These are phyloP conservation scores for Aspergillus nidulans DNA, from an alignment of 495 filamentous ascomycete genomes.

Conservation along the genomic window DNA sequence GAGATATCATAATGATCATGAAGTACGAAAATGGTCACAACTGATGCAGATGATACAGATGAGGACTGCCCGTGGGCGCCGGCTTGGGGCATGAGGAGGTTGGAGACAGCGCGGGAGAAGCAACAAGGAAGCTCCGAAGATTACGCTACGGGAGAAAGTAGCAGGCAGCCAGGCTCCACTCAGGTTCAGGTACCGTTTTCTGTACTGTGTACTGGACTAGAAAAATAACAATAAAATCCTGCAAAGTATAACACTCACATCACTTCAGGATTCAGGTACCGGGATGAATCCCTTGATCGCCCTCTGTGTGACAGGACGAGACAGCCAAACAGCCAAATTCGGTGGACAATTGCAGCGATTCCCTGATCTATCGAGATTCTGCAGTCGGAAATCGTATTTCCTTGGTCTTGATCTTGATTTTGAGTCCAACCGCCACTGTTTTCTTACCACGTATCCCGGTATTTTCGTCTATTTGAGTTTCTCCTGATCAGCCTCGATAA, in stretches of 20 bases:
- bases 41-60: background rate
- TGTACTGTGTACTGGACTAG: constrained; percentile 9
- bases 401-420: background rate
- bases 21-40: no score
- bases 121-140: background rate
- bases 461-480: constrained; percentile 1
- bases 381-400: background rate
- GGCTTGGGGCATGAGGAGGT: no score
- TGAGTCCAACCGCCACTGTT: background rate
- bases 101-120: no score
- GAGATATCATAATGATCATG: no score
- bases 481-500: constrained; percentile 6
- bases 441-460: constrained; percentile 1
- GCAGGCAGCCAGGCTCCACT: constrained; percentile 11
- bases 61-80: constrained; percentile 1
- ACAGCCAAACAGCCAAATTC: no score
- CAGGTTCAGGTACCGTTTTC: constrained; percentile 22
- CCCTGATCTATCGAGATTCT: constrained; percentile 1
- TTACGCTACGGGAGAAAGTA: background rate
- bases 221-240: background rate
- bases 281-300: background rate
- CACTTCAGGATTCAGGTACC: background rate
- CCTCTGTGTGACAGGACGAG: background rate
- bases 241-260: background rate
- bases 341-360: no score